Evolutionary conservation across 139 green algal species (phyloP), one percentile per base, ranked within the genome.

Genomic region (Picochlorum sp.): DNA sequence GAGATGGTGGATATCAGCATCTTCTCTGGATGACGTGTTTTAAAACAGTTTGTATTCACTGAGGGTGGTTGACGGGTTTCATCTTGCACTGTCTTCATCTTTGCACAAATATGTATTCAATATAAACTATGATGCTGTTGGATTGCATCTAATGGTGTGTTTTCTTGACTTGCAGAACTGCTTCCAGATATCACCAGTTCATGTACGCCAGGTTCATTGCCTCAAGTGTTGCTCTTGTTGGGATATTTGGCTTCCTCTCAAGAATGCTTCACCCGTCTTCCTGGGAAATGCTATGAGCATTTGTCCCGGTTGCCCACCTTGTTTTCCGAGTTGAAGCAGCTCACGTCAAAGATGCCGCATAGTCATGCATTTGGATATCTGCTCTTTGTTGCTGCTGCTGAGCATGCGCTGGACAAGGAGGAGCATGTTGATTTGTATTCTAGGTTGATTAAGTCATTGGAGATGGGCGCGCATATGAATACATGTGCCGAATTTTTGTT

Each of bases 41-140:
- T 10, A 41, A 54, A 54, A 74, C 72, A 91, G 84, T 90, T 90
- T 90, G 84, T 90, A 90, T 90, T 90, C 84, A 79, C 84, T 90
- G 84, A 90, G 74, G 84, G 75, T 41, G 20, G 5, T 32, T 10
- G 20, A 16, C 45, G 37, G 38, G 4, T 30, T 30, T 5, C 28
- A 54, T 24, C 10, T 23, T 54, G n/a, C 1, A 8, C 45, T 15
- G 45, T 20, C 14, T 20, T 28, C 4, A 28, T 28, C 24, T 28
- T 4, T 28, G 24, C 24, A 28, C 24, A 28, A 0, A 28, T 28
- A 4, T 28, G 24, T 28, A 28, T 4, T 28, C 24, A 28, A 4
- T 28, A 28, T 4, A 28, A 4, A 28, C 24, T 4, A 28, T 28
- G 24, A 28, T 52, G 6, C 1, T 52, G 3, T 30, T 30, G 3